Conservation (phyloP, 345 rosid species). For the Populus alba region DNA sequence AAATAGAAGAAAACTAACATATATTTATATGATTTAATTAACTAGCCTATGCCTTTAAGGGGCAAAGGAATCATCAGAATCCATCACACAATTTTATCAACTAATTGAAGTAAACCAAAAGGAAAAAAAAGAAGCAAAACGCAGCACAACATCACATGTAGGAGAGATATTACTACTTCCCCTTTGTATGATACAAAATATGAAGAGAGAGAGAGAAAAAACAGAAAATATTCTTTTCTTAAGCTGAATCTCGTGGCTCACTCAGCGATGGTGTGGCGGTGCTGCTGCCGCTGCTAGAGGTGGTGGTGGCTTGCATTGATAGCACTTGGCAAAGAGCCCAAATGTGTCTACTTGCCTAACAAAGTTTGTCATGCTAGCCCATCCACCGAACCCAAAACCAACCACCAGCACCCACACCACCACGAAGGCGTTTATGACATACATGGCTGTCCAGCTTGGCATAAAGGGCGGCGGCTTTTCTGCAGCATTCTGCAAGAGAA, state of each 20-base stretch:
- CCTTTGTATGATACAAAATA: slow-evolving; percentile 55
- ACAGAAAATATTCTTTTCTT: slow-evolving; percentile 9
- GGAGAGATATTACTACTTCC: slow-evolving; percentile 40
- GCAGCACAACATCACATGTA: slow-evolving; percentile 60
- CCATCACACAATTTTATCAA: slow-evolving; percentile 49
- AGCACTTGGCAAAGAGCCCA: slow-evolving; percentile 96
- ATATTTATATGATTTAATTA: slow-evolving; percentile 26
- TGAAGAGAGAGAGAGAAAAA: slow-evolving; percentile 1
- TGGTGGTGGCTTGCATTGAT: slow-evolving; percentile 81
- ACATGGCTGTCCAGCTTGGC: slow-evolving; percentile 94
- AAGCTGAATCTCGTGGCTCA: slow-evolving; percentile 12
- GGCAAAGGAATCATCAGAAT: slow-evolving; percentile 48
- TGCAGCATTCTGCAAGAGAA: slow-evolving; percentile 68
- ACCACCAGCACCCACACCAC: slow-evolving; percentile 81
- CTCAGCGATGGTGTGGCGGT: slow-evolving; percentile 42
- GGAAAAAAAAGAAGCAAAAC: slow-evolving; percentile 23
- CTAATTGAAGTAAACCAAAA: slow-evolving; percentile 30
- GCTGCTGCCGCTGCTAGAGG: slow-evolving; percentile 34
- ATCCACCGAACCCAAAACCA: slow-evolving; percentile 89
- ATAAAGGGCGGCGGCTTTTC: slow-evolving; percentile 86
- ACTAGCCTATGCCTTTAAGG: slow-evolving; percentile 34
- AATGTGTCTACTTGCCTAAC: slow-evolving; percentile 80
- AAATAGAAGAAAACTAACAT: background rate
- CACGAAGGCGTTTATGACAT: slow-evolving; percentile 60
- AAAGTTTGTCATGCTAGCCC: slow-evolving; percentile 97